Base-by-base conservation (phyloP, 2,329 filamentous ascomycete genomes). In the Aspergillus sp. region DNA sequence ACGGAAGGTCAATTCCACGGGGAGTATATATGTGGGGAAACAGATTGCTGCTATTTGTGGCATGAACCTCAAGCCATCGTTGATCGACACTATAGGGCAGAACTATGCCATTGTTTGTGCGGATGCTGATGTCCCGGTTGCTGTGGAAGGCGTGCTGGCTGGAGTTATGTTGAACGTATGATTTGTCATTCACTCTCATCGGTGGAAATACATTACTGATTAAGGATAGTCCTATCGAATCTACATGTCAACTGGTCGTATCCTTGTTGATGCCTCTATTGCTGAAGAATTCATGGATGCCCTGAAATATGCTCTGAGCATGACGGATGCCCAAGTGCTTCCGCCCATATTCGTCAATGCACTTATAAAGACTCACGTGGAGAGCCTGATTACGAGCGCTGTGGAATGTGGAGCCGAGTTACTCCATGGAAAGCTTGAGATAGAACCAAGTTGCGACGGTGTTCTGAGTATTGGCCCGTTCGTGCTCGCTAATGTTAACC, bases 21-120 rank as follows among this genome's bases (percentile, higher is more conserved):
- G 80, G n/a, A 76, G 72, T 15, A 73, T 76, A 2, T 58, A 64
- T 2, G 76, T 81, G 2, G 81, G 81, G 0, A 65, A 72, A n/a
- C 73, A 75, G 8, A 75, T 83, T 41, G 76, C 75, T 1, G 63
- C 64, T 1, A 64, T 69, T 7, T 75, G 77, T 0, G 77, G 74
- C 2, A 70, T 68, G 49, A 61, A 76, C 50, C 67, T 83, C 15
- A 83, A 82, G 79, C 91, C 90, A 0, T 84, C 89, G 2, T 78
- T 95, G 2, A 84, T 95, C 73, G 91, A 96, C 74, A 80, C 96
- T 0, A 91, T 91, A 4, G 91, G 91, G 44, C 96, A 96, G 75
- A 89, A 90, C 1, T 86, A 86, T 1, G 87, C 89, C 1, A 90
- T 96, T 64, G 87, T 96, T 0, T 88, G 88, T 72, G 86, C 88